Percentiles rank a stretch among this genome's conserved stretches.
phyloP scores from a whole-genome alignment of 257 asterid genomes.

The Parsonsia alboflavescens region DNA sequence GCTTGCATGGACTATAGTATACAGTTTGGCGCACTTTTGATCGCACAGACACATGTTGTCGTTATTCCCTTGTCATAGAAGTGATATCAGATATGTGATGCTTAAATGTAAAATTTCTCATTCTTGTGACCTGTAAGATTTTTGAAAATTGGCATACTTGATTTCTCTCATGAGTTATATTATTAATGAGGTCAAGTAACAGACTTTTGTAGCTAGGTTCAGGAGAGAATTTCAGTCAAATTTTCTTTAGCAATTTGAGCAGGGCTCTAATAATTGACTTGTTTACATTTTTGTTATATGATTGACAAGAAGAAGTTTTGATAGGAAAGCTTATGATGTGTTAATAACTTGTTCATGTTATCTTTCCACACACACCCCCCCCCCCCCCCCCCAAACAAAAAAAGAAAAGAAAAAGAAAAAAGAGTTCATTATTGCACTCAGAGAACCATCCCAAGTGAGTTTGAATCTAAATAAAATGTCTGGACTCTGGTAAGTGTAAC shows the following conservation, averaged over 20 bases:
- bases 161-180: constrained; percentile 9
- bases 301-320: background rate
- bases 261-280: constrained; percentile 8
- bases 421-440: too few relatives aligned
- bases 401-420: too few relatives aligned
- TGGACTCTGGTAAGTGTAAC: too few relatives aligned
- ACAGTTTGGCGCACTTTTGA: constrained; percentile 96
- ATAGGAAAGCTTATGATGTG: background rate
- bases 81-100: background rate
- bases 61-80: constrained; percentile 6
- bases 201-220: background rate
- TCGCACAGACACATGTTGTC: constrained; percentile 8
- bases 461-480: too few relatives aligned
- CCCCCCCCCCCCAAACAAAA: too few relatives aligned
- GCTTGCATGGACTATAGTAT: constrained; percentile 88
- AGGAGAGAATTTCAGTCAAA: background rate
- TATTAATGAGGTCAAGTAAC: constrained; percentile 2
- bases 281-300: background rate
- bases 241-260: constrained; percentile 10
- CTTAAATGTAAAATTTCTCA: constrained; percentile 9
- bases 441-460: too few relatives aligned
- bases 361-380: too few relatives aligned
- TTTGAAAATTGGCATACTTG: constrained; percentile 3
- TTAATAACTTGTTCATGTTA: too few relatives aligned
- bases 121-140: background rate